Evolutionary conservation across 75 land plant genomes (phyloP).

Genomic region (Cunninghamia lanceolata): DNA sequence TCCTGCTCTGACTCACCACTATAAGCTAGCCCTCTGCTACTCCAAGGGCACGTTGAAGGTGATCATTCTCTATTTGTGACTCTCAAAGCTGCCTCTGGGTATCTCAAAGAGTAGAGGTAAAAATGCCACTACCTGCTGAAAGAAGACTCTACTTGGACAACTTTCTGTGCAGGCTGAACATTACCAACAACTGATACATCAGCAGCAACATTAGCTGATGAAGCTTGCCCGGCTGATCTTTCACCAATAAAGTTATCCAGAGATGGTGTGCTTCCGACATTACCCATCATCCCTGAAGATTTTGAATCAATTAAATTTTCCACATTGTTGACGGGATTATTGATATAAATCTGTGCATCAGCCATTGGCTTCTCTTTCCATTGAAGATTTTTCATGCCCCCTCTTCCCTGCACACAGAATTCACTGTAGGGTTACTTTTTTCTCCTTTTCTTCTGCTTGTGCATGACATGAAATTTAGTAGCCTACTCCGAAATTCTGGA

Average conservation of each 20-base stretch:
- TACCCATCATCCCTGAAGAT: background rate
- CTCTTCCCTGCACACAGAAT: background rate
- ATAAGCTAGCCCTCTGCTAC: too few relatives aligned
- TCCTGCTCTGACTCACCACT: too few relatives aligned
- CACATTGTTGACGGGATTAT: background rate
- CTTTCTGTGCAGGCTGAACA: background rate
- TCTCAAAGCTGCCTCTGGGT: too few relatives aligned
- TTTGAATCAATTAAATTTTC: background rate
- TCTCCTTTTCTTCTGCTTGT: background rate
- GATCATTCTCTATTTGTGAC: too few relatives aligned
- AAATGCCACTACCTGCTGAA: too few relatives aligned
- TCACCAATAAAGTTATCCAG: background rate
- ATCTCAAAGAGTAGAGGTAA: too few relatives aligned
- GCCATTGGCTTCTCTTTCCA: slow-evolving; percentile 10
- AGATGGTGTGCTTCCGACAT: background rate
- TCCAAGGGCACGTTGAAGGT: too few relatives aligned
- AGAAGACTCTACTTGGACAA: background rate
- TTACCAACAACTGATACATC: slow-evolving; percentile 1
- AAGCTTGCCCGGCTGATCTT: background rate
- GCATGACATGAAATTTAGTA: background rate
- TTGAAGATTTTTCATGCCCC: background rate
- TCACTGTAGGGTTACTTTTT: background rate
- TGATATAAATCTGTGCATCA: background rate
- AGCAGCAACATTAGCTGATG: background rate
- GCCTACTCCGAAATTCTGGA: background rate